phyloP scores from a whole-genome alignment of 78 protist genomes.

The Bodo saltans region DNA sequence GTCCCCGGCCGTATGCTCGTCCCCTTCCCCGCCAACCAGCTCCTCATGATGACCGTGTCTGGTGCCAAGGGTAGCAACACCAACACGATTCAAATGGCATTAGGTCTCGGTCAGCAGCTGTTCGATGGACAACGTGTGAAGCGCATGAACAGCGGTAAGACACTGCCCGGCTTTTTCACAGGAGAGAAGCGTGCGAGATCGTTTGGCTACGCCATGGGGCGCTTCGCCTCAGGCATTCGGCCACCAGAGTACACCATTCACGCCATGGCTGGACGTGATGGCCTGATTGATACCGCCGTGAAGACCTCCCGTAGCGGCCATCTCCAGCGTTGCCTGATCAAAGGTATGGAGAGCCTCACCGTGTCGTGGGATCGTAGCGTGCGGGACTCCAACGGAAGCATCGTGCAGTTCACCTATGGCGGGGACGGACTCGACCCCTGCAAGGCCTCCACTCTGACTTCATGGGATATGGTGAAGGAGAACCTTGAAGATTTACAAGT shows the following conservation, averaged over 20 bases:
- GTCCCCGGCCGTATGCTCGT: conserved; percentile 48
- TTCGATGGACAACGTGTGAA: conserved; percentile 98
- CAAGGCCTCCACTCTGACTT: conserved; percentile 40
- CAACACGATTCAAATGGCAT: conserved; percentile 93
- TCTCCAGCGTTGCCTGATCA: conserved; percentile 94
- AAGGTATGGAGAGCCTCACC: conserved; percentile 86
- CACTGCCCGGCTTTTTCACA: conserved; percentile 67
- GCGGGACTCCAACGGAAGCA: conserved; percentile 79
- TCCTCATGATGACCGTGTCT: conserved; percentile 85
- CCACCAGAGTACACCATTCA: conserved; percentile 97
- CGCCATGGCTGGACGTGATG: conserved; percentile 99
- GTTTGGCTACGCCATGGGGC: conserved; percentile 63
- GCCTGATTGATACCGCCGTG: conserved; percentile 98
- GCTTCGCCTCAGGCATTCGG: conserved; percentile 95
- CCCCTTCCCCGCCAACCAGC: conserved; percentile 89
- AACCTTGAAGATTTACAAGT: conserved; percentile 4
- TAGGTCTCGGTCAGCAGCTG: conserved; percentile 94
- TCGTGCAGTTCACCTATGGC: conserved; percentile 93
- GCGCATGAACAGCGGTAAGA: conserved; percentile 85
- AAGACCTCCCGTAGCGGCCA: conserved; percentile 97
- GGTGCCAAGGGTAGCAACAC: conserved; percentile 98
- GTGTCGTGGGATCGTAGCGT: conserved; percentile 87
- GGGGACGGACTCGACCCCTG: conserved; percentile 89
- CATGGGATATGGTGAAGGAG: conserved; percentile 48
- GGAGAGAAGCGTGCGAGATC: conserved; percentile 79